Conservation (phyloP, 2,329 filamentous ascomycete genomes). For the Aspergillus candidus region DNA sequence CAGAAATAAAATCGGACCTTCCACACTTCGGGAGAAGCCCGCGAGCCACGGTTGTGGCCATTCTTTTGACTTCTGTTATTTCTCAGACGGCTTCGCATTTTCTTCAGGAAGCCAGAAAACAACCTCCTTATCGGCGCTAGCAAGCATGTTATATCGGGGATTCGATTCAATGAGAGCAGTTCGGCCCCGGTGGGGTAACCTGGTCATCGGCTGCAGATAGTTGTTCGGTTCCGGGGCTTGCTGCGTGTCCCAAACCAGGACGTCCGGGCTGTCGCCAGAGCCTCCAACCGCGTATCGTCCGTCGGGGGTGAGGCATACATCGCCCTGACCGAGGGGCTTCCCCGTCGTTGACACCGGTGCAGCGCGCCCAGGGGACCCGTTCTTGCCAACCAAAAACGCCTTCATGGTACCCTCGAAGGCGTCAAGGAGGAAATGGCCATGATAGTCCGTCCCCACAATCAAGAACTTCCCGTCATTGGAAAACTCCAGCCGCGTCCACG, state of each 20-base stretch:
- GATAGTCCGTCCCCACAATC: conserved; percentile 74
- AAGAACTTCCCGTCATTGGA: conserved; percentile 91
- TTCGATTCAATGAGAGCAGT: conserved; percentile 77
- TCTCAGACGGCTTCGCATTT: conserved; percentile 26
- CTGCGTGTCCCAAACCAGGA: conserved; percentile 81
- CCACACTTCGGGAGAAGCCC: no score
- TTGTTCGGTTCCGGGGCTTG: conserved; percentile 49
- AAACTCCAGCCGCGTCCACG: conserved; percentile 89
- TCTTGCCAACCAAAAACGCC: conserved; percentile 58
- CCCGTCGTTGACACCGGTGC: conserved; percentile 49
- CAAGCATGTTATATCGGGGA: conserved; percentile 84
- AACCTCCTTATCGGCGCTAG: conserved; percentile 79
- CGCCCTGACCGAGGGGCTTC: conserved; percentile 55
- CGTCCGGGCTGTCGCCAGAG: conserved; percentile 59
- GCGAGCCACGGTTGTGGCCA: no score
- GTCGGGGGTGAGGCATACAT: conserved; percentile 84
- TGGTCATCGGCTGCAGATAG: conserved; percentile 41
- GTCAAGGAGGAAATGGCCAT: conserved; percentile 87
- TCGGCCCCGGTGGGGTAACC: conserved; percentile 48
- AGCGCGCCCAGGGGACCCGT: conserved; percentile 44
- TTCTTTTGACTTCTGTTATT: conserved; percentile 15
- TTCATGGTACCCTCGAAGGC: conserved; percentile 78
- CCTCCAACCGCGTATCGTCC: conserved; percentile 83
- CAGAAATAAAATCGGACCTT: no score
- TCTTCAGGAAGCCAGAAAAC: conserved; percentile 72